Evolutionary conservation across 2,329 filamentous ascomycete genomes (phyloP).

Genomic region (Huntiella decipiens): DNA sequence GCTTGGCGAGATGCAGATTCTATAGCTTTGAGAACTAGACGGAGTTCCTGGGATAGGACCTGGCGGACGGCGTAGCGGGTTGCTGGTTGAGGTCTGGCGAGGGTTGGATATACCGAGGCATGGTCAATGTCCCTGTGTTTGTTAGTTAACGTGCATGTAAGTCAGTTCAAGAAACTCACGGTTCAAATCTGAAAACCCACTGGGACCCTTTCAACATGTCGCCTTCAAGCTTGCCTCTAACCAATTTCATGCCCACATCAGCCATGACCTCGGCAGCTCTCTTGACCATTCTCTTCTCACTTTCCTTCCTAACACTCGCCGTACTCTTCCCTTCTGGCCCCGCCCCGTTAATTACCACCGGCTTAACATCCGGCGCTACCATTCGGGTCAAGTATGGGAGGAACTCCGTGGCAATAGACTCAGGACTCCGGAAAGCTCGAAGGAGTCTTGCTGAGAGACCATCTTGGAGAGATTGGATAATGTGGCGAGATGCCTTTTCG

Average conservation of each 20-base stretch:
- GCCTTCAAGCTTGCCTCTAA: slow-evolving; percentile 59
- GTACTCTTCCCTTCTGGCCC: slow-evolving; percentile 44
- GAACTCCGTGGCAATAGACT: slow-evolving; percentile 62
- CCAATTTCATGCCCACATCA: slow-evolving; percentile 65
- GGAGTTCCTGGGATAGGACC: slow-evolving; percentile 79
- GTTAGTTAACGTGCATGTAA: slow-evolving; percentile 10
- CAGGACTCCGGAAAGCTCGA: slow-evolving; percentile 59
- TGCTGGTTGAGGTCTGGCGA: slow-evolving; percentile 42
- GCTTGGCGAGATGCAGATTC: slow-evolving; percentile 48
- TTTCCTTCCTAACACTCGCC: slow-evolving; percentile 74
- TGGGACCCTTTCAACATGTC: slow-evolving; percentile 43
- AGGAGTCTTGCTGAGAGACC: slow-evolving; percentile 52
- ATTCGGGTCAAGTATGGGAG: slow-evolving; percentile 71
- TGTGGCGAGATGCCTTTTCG: slow-evolving; percentile 56
- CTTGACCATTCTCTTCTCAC: slow-evolving; percentile 62
- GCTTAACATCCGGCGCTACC: slow-evolving; percentile 76
- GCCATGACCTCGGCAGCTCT: slow-evolving; percentile 65
- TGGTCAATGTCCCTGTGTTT: slow-evolving; percentile 47
- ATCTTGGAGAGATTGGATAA: slow-evolving; percentile 54
- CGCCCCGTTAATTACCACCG: slow-evolving; percentile 56
- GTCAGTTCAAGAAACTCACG: slow-evolving; percentile 34
- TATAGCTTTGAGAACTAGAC: slow-evolving; percentile 48
- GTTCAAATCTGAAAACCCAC: slow-evolving; percentile 90
- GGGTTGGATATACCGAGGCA: slow-evolving; percentile 56
- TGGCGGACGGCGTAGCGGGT: slow-evolving; percentile 86